Base-by-base conservation (phyloP, 352 stramenopile genomes). In the Phytopythium kandeliae region DNA sequence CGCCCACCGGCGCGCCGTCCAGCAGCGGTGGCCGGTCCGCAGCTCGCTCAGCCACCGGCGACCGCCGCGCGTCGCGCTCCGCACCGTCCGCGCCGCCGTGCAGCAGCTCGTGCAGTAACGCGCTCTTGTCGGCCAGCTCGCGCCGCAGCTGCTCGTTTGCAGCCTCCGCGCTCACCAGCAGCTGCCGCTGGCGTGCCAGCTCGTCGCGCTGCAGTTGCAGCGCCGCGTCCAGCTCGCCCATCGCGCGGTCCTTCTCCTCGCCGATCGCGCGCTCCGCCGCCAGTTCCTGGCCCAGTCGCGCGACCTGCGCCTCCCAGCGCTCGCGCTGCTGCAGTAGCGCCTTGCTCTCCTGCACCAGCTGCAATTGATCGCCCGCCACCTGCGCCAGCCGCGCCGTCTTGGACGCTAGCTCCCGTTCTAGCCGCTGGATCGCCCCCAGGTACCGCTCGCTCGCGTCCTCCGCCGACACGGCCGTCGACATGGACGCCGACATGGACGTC, bases 261-360 rank as follows among this genome's bases (percentile, higher is more conserved):
- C 78, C 67, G 19, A 87, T 51, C 19, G 71, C 46, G 54, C 68
- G 81, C 62, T 91, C 79, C 48, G 88, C 79, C 24, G 85, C 55
- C 21, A 91, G 63, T 7, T 58, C 62, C 55, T 78, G 81, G 24
- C 71, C 75, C 48, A 79, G 60, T n/a, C 83, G 62, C 33, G 68
- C 48, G 15, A 89, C 55, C 58, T 86, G 65, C 35, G 55, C 51
- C 58, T 77, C 66, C 73, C 75, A 87, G 9, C 82, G 61, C 51
- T 85, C 63, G 34, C 75, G 73, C 42, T 76, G 71, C 48, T 87
- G 75, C 33, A 87, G 47, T 25, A 89, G 62, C 62, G 80, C 69
- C 57, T 93, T 86, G 64, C 75, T 89, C 48, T 89, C 77, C 35
- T 65, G 77, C 54, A 88, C 73, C 13, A 90, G 63, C 48, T 73